Base-by-base conservation (phyloP, 441 rosid species). In the Aleurites moluccanus region DNA sequence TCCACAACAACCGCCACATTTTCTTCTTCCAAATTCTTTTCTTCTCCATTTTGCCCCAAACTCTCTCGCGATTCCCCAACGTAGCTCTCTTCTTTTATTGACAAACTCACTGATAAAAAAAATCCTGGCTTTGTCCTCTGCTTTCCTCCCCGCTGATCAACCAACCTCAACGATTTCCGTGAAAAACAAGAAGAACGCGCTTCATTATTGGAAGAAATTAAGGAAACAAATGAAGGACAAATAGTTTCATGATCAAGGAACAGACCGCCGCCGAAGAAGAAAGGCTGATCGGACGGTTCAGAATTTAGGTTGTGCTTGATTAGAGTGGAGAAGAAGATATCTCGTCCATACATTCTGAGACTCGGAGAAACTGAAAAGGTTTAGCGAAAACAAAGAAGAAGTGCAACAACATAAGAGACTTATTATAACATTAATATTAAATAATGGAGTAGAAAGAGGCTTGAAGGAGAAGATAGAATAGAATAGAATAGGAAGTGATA, bases 71-170 rank as follows among this genome's bases (percentile, higher is more conserved):
- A 72, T 49, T 85, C 86, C 67, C 83, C 80, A 74, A 78, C 85
- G 80, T 69, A 83, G 45, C 86, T 90, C 47, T 75, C 85, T 21
- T 76, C 86, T 76, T 85, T 89, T 10, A 85, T 73, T 13, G 97
- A 88, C 82, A 92, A 83, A 59, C 97, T 88, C 68, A 90, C 89
- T 0, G 97, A 91, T 69, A 86, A 66, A 80, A 94, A 92, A 75
- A 85, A 69, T 13, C 77, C 81, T 35, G 23, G 74, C 59, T 67
- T 74, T 3, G 77, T 75, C 9, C 72, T 76, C 65, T 67, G 69
- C 6, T 77, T 79, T 16, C 75, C 56, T 67, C 77, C 49, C 85
- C 76, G 69, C 59, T 59, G 71, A 74, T 71, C 77, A 27, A 56
- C 71, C 55, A 72, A 70, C 18, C 79, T 73, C 74, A 78, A 75